Base-by-base conservation (phyloP, 176 grass and related monocot species). In the Thalia dealbata region DNA sequence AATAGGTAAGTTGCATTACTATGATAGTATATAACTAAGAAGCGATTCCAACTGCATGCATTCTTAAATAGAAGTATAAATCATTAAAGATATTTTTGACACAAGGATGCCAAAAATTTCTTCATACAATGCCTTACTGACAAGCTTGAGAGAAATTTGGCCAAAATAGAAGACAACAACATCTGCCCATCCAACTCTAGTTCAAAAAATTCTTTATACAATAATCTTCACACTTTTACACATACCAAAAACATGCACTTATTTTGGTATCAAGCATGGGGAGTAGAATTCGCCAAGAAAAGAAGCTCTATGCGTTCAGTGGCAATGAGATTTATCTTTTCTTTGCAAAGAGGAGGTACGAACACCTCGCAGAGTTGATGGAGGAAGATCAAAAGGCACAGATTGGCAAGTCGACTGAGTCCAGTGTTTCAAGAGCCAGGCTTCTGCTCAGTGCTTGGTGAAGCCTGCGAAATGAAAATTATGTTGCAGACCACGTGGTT, bases 231-330 rank as follows among this genome's bases (percentile, higher is more conserved):
- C 65, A 41, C 32, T 43, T 38, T 38, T 22, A 68, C 8, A 68
- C 65, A 43, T 68, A 10, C 35, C 27, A 12, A 23, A 22, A 44
- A 7, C 60, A 26, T n/a, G n/a, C n/a, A 10, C 24, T 64, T 64
- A 29, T 64, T 64, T 32, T 64, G 23, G 13, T 26, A 25, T 10
- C 24, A 29, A 29, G 12, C 61, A 28, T 64, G 11, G 75, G 75
- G 60, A 61, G 14, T 56, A 65, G 50, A 38, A 72, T 74, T 77
- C 79, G 61, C 78, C 83, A 74, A 83, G 19, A 24, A 2, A 67
- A 44, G 65, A 44, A 68, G 65, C 65, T 68, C 65, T 68, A 68
- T 68, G 44, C 65, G 13, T 43, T 68, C 9, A 44, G 32, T 43
- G 38, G 6, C 12, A 68, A 10, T 44, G 27, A 41, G 28, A 41